Base-by-base conservation (phyloP, 2,329 filamentous ascomycete species). In the Lithohypha guttulata region DNA sequence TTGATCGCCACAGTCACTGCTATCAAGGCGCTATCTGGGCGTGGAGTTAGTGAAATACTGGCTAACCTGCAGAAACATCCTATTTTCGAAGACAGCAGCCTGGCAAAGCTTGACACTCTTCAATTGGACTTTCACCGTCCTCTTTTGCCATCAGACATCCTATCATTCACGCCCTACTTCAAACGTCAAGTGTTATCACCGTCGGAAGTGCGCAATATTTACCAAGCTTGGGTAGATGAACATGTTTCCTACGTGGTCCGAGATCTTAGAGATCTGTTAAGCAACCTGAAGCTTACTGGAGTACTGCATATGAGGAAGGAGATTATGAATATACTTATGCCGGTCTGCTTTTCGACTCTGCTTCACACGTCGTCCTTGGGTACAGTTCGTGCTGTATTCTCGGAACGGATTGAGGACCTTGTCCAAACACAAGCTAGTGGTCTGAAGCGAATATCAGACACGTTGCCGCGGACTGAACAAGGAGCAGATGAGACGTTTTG, bases 161-260 rank as follows among this genome's bases (percentile, higher is more conserved):
- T 75, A 32, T 81, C 81, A 48, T 95, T 93, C 55, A 89, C 79
- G 1, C 87, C 87, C 0, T 94, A 85, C 63, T 82, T 93, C 23
- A 77, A 83, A 20, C 79, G 93, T 51, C 84, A 87, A 48, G 82
- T 91, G 48, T 59, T 84, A 3, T 72, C 77, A 17, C 74, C 71
- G 14, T 60, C 65, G 17, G 70, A 77, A 44, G 73, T 75, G 1
- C 68, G 70, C 28, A 70, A 75, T 2, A 75, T 75, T 58, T 67
- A 84, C 10, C 69, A 68, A 15, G 57, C 55, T 19, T 87, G 82
- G 81, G 25, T 37, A 11, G 25, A 29, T n/a, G 34, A 28, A 7
- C 13, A 13, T 11, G 13, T 30, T 11, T 28, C 10, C 6, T 26
- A 37, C 26, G 7, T 37, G 8, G n/a, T 25, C 13, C n/a, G 11